Evolutionary conservation across 768 basidiomycete genomes (phyloP).

Genomic region (Neoboletus subvelutipes): DNA sequence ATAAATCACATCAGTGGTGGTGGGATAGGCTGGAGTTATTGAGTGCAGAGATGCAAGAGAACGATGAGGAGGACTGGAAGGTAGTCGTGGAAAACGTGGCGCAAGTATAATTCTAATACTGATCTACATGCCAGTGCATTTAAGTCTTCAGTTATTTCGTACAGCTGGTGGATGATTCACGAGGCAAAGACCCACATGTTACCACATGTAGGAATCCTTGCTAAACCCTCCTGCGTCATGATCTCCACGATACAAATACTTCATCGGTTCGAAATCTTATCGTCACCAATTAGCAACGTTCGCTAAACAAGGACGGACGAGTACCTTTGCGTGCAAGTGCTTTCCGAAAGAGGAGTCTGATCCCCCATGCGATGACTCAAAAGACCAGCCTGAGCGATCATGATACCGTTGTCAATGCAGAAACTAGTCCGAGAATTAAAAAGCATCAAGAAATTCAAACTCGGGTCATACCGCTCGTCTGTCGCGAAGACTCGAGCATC

Average conservation of each 20-base stretch:
- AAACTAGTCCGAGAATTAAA: constrained; percentile 55
- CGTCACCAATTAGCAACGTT: constrained; percentile 9
- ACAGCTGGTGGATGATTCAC: background rate
- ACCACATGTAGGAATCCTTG: background rate
- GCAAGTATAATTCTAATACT: constrained; percentile 3
- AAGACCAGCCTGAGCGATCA: constrained; percentile 98
- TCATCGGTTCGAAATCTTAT: constrained; percentile 91
- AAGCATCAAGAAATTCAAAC: background rate
- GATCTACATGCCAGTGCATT: background rate
- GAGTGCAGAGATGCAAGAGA: constrained; percentile 41
- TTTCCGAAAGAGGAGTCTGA: constrained; percentile 71
- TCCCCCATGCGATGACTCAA: constrained; percentile 90
- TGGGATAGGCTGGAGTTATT: constrained; percentile 61
- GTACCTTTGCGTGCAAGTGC: constrained; percentile 88
- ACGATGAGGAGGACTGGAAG: constrained; percentile 49
- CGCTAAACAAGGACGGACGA: background rate
- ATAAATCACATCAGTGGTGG: constrained; percentile 71
- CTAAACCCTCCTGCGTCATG: constrained; percentile 3
- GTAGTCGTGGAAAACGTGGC: constrained; percentile 53
- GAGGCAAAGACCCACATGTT: background rate
- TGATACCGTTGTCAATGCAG: constrained; percentile 99
- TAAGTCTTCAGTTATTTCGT: background rate
- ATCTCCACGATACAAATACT: constrained; percentile 89
- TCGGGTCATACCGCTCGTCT: constrained; percentile 74
- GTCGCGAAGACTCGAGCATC: constrained; percentile 90